These are phyloP conservation scores for Venturia effusa DNA, from an alignment of 2,329 filamentous ascomycete species.

Conservation along the genomic window DNA sequence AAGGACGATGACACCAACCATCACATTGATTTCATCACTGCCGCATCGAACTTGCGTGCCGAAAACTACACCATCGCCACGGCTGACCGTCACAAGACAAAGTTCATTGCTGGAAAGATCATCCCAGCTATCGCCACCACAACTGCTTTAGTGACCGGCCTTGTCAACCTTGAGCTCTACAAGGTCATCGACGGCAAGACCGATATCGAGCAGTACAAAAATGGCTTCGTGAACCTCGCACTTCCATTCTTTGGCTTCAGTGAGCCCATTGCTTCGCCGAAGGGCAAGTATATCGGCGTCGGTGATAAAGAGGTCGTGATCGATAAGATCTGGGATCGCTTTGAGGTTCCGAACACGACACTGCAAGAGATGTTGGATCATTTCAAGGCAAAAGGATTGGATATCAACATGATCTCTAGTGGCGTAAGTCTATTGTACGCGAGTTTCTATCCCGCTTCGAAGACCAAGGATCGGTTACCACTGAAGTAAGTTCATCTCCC, in stretches of 20 bases:
- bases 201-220: constrained; percentile 99
- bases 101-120: constrained; percentile 99
- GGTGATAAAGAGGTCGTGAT: constrained; percentile 67
- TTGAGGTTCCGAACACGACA: constrained; percentile 80
- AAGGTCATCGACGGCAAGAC: constrained; percentile 93
- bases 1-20: constrained; percentile 98
- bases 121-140: constrained; percentile 98
- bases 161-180: constrained; percentile 87
- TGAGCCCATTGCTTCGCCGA: constrained; percentile 88
- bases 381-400: constrained; percentile 70
- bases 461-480: constrained; percentile 69
- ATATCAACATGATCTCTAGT: constrained; percentile 89
- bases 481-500: constrained; percentile 47
- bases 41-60: constrained; percentile 88
- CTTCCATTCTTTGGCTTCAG: constrained; percentile 98
- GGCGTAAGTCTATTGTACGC: constrained; percentile 92
- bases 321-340: constrained; percentile 97
- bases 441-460: constrained; percentile 75
- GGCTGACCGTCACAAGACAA: constrained; percentile 93
- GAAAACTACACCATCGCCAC: constrained; percentile 96
- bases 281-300: constrained; percentile 76
- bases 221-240: constrained; percentile 93
- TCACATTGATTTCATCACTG: constrained; percentile 98
- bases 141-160: constrained; percentile 85
- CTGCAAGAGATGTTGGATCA: constrained; percentile 71